phyloP scores from a whole-genome alignment of 306 rosid species.

The Malus sylvestris region DNA sequence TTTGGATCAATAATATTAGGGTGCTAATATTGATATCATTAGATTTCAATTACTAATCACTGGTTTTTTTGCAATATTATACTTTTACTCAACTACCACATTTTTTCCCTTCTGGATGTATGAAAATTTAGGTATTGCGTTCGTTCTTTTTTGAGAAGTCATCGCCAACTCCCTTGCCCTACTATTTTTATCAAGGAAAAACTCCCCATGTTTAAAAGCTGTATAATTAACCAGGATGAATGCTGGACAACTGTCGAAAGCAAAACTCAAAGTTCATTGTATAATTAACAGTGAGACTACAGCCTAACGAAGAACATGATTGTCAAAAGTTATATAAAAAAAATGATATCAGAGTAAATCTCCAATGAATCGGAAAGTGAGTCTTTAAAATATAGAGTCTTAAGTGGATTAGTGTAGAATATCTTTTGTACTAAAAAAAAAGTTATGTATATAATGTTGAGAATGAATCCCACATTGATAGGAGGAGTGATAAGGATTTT shows the following conservation, averaged over 20 bases:
- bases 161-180: neutral
- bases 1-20: no score
- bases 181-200: neutral
- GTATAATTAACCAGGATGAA: neutral
- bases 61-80: no score
- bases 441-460: no score
- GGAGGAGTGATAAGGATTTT: no score
- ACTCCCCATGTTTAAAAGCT: neutral
- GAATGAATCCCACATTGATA: no score
- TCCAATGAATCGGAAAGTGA: no score
- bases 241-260: neutral
- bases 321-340: neutral
- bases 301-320: neutral
- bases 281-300: neutral
- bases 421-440: no score
- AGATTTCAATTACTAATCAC: no score
- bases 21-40: no score
- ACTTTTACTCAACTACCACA: neutral
- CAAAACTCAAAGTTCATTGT: neutral
- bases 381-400: no score
- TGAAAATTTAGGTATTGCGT: no score
- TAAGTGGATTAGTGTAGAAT: no score
- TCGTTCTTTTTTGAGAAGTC: neutral
- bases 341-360: neutral
- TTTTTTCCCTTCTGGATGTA: neutral